Base-by-base conservation (phyloP, 495 filamentous ascomycete species). In the Elasticomyces elasticus region DNA sequence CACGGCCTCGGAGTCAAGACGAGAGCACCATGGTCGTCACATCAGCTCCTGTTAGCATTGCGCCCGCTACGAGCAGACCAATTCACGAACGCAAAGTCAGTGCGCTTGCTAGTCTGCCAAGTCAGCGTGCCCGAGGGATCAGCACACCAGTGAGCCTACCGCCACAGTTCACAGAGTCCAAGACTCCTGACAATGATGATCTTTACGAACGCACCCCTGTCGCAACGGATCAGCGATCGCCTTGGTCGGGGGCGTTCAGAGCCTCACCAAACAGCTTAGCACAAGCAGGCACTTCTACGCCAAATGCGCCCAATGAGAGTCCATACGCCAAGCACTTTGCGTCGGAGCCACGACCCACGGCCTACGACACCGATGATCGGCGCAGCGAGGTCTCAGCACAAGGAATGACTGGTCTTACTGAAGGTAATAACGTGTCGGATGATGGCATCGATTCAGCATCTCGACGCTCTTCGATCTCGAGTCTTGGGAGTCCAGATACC, bases 401-500 rank as follows among this genome's bases (percentile, higher is more conserved):
- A 20, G 19, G 7, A 27, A 28, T 15, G 7, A 40, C 15, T 12
- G 4, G 3, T 40, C 13, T 4, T 5, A 15, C 35, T 5, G 13
- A n/a, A 40, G 7, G 15, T 15, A 13, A 40, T 40, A 24, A 42
- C 17, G n/a, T 27, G 23, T 5, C 11, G n/a, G 5, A 11, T 10
- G 38, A 51, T n/a, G 27, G 17, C n/a, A 10, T 22, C 6, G 38
- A 41, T 1, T 7, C 9, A 13, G 15, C 15, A 4, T 50, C 44
- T 20, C 51, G 52, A 2, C 45, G 30, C 11, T 60, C 56, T 19
- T 60, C 56, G 9, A 45, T 55, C 22, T 60, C 56, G n/a, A 60
- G 56, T 25, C 26, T 55, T 13, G 52, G 27, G 1, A 48, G 54
- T 20, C 46, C 54, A 13, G 45, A 49, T 24, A 55, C 43, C n/a